Conservation (phyloP, 2,329 filamentous ascomycete species). For the Penicillium rolfsii region DNA sequence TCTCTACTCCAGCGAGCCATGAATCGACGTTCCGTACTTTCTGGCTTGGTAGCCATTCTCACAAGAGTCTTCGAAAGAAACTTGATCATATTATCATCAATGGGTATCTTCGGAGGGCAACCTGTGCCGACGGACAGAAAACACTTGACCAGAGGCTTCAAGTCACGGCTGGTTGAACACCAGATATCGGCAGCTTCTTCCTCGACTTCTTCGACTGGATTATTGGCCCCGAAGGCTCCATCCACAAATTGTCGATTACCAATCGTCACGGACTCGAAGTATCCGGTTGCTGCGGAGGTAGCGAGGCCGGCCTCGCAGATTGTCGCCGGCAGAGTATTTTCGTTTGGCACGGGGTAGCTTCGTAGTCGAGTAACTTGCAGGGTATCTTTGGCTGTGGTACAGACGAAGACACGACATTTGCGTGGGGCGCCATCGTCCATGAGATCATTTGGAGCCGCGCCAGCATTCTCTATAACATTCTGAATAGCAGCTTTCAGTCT, state of each 20-base stretch:
- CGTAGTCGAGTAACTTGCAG: slow-evolving; percentile 16
- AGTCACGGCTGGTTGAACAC: slow-evolving; percentile 11
- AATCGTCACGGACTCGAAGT: slow-evolving; percentile 25
- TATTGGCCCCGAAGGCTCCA: slow-evolving; percentile 41
- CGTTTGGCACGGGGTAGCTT: slow-evolving; percentile 14
- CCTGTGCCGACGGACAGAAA: slow-evolving; percentile 35
- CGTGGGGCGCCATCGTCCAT: slow-evolving; percentile 16
- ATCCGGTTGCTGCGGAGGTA: slow-evolving; percentile 54
- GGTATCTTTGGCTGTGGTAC: slow-evolving; percentile 22
- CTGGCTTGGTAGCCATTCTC: slow-evolving; percentile 20
- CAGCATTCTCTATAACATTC: slow-evolving; percentile 15
- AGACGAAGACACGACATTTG: slow-evolving; percentile 17
- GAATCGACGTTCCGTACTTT: slow-evolving; percentile 18
- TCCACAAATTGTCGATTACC: slow-evolving; percentile 35
- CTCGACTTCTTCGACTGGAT: slow-evolving; percentile 38
- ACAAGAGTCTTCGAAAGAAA: slow-evolving; percentile 25
- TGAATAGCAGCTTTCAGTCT: slow-evolving; percentile 17
- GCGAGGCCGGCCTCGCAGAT: slow-evolving; percentile 59
- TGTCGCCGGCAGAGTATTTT: slow-evolving; percentile 16
- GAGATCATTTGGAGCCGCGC: slow-evolving; percentile 5
- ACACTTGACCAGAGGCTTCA: slow-evolving; percentile 24
- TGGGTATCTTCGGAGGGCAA: background rate
- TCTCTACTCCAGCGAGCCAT: slow-evolving; percentile 24
- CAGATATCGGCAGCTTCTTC: slow-evolving; percentile 33
- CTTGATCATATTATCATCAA: slow-evolving; percentile 19